Conservation (phyloP, 805 yeast species). For the Tetrapisispora fleetii region DNA sequence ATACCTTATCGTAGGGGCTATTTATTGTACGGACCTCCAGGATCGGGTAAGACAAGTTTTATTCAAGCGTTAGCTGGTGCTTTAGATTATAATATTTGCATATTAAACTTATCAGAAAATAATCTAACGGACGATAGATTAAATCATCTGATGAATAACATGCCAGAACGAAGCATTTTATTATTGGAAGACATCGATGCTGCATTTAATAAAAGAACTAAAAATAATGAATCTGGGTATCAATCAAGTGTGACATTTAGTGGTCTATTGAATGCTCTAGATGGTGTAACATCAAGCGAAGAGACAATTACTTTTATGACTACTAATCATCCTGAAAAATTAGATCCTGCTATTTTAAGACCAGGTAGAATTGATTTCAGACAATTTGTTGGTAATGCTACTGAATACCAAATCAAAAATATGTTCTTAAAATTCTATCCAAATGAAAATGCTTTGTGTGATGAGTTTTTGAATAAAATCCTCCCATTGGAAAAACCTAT, state of each 20-base stretch:
- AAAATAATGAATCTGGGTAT: constrained; percentile 66
- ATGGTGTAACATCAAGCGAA: constrained; percentile 96
- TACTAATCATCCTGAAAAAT: constrained; percentile 88
- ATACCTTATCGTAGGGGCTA: constrained; percentile 96
- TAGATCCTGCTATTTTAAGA: constrained; percentile 86
- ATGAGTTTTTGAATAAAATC: constrained; percentile 34
- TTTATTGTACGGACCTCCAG: constrained; percentile 92
- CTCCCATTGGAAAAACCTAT: constrained; percentile 44
- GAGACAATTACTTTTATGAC: constrained; percentile 97
- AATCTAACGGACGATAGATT: constrained; percentile 90
- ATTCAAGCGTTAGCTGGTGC: constrained; percentile 97
- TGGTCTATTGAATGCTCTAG: constrained; percentile 86
- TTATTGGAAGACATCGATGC: constrained; percentile 92
- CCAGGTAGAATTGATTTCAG: constrained; percentile 93
- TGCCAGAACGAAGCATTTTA: constrained; percentile 80
- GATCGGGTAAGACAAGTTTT: constrained; percentile 91
- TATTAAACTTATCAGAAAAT: constrained; percentile 79
- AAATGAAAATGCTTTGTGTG: constrained; percentile 43
- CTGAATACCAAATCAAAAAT: constrained; percentile 61
- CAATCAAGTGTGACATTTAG: constrained; percentile 89
- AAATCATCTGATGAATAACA: constrained; percentile 91
- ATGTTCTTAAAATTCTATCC: constrained; percentile 89
- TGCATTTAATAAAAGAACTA: constrained; percentile 78
- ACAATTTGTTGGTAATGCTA: constrained; percentile 77
- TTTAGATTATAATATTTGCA: constrained; percentile 89